Evolutionary conservation across 139 green algal species (phyloP).

Genomic region (Chlorella sp.): DNA sequence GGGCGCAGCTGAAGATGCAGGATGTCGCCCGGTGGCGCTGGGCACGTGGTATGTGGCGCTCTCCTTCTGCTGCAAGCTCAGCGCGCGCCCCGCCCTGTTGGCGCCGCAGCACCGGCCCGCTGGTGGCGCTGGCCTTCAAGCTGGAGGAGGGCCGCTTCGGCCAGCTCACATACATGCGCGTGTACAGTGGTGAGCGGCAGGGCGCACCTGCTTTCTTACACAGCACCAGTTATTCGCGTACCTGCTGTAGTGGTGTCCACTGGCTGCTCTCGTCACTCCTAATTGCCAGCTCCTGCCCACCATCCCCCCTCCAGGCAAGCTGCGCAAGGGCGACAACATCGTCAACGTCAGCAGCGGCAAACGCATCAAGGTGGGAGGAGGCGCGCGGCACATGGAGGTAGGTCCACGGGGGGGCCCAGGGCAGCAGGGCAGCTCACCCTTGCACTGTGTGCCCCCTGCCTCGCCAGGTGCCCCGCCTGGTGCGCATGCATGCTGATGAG

Average conservation of each 20-base stretch:
- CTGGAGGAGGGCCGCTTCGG: constrained; percentile 97
- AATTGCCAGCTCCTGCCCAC: no score
- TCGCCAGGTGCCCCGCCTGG: constrained; percentile 77
- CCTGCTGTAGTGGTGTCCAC: no score
- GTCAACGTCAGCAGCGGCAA: constrained; percentile 80
- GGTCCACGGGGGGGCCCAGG: not conserved
- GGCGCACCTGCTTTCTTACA: no score
- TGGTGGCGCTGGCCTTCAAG: constrained; percentile 95
- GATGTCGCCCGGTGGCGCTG: no score
- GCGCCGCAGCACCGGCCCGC: constrained; percentile 42
- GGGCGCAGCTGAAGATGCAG: no score
- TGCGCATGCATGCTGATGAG: constrained; percentile 92
- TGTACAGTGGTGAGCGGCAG: constrained; percentile 79
- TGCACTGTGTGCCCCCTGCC: not conserved
- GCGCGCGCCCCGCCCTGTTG: not conserved
- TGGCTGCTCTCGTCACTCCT: no score
- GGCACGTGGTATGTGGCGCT: no score
- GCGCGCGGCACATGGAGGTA: not conserved
- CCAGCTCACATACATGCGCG: constrained; percentile 97
- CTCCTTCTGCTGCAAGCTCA: no score
- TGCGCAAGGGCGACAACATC: constrained; percentile 85
- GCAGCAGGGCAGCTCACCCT: not conserved
- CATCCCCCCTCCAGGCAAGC: constrained; percentile 34
- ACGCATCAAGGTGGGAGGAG: constrained; percentile 51
- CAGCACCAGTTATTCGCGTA: no score